Base-by-base conservation (phyloP, 2,329 filamentous ascomycete species). In the Fusarium mundagurra region DNA sequence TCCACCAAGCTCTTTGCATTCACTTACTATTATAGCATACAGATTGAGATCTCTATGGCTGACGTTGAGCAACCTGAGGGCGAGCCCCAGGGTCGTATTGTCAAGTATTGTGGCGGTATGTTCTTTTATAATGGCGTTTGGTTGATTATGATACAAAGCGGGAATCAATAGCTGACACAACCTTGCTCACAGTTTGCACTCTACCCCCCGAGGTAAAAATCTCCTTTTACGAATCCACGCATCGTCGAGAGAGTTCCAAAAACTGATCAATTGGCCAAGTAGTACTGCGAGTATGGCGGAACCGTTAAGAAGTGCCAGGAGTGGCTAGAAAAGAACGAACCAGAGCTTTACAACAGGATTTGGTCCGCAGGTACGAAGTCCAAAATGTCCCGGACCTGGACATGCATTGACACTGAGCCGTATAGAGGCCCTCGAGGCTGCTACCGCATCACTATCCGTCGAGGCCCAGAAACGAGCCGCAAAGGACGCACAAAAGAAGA, bases 241-340 rank as follows among this genome's bases (percentile, higher is more conserved):
- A 45, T 64, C 48, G 39, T 47, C 55, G 39, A 65, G 58, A 68
- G 47, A 55, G 34, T 54, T 68, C 27, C 64, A 58, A 57, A 62
- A 73, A 70, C 76, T 77, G 67, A 80, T 75, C 75, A 59, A 77
- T 68, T 62, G 61, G 69, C 67, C 70, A 80, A 84, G 76, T 85
- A 98, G 96, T 99, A 98, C 86, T 99, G 96, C 87, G 96, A 99
- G 86, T 98, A 98, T 84, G 96, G 96, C 81, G 96, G 95, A 75
- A 98, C 95, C 44, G 92, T 93, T 31, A 98, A 95, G 85, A 99
- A 98, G 86, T 99, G 96, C 86, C 93, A 96, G 84, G 95, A 98
- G 83, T 99, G 96, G 96, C 91, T 99, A 27, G 86, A 94, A 80
- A 90, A 92, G 74, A 88, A 91, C 75, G 89, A 98, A 78, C 89